A percentile compares a stretch with the other conserved stretches of the same genome.
phyloP scores from a whole-genome alignment of 345 rosid genomes.

The Arabidopsis arenosa region DNA sequence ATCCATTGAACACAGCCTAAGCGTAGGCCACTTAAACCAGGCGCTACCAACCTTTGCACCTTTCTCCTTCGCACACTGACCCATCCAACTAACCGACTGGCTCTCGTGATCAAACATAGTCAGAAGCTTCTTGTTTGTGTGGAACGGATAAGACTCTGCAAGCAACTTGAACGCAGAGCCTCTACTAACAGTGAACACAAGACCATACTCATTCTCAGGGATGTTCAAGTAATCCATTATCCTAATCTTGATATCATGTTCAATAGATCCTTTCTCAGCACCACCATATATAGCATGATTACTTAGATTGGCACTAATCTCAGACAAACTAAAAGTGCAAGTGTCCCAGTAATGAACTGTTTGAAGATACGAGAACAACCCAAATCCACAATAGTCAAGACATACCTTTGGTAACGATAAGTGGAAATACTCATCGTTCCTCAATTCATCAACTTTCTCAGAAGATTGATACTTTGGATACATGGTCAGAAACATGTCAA shows the following conservation, averaged over 20 bases:
- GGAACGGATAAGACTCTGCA: constrained; percentile 95
- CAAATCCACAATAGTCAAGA: constrained; percentile 98
- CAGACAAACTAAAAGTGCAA: constrained; percentile 94
- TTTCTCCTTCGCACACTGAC: constrained; percentile 91
- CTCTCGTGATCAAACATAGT: constrained; percentile 99
- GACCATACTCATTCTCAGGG: constrained; percentile 96
- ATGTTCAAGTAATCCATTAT: constrained; percentile 97
- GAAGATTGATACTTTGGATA: constrained; percentile 87
- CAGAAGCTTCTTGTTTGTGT: constrained; percentile 88
- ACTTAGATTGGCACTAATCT: constrained; percentile 92
- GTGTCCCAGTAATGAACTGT: constrained; percentile 96
- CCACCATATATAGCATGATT: constrained; percentile 95
- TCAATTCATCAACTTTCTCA: constrained; percentile 82
- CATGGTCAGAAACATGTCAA: constrained; percentile 76
- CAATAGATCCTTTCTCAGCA: constrained; percentile 88
- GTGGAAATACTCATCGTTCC: constrained; percentile 80
- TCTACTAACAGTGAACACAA: constrained; percentile 98
- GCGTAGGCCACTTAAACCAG: constrained; percentile 99
- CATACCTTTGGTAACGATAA: constrained; percentile 88
- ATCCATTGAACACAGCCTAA: constrained; percentile 92
- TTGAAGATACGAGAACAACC: constrained; percentile 90
- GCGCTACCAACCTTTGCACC: constrained; percentile 89
- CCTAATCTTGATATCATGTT: constrained; percentile 86
- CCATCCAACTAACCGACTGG: constrained; percentile 98
- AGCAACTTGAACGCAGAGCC: constrained; percentile 97